phyloP scores from a whole-genome alignment of 1,284 basidiomycete genomes.

The Cystobasidiaceae sp. region DNA sequence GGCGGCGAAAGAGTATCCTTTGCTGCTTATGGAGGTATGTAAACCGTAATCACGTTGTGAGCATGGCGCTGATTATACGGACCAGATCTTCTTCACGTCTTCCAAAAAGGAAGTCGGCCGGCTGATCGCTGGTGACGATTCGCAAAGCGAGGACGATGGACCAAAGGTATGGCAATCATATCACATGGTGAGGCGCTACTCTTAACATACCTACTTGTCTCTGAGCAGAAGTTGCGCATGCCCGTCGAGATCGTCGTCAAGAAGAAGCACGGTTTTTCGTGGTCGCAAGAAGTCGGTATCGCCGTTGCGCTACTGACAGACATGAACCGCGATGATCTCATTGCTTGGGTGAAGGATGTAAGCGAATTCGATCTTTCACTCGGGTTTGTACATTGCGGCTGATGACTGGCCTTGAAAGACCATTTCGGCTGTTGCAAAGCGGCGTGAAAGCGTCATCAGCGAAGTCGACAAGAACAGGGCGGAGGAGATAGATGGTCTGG shows the following conservation, averaged over 20 bases:
- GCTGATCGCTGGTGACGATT: slow-evolving; percentile 45
- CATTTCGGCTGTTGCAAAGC: background rate
- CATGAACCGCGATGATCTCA: slow-evolving; percentile 57
- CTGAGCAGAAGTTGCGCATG: slow-evolving; percentile 21
- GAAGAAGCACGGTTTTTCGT: slow-evolving; percentile 80
- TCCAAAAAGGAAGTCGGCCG: background rate
- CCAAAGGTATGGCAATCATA: slow-evolving; percentile 44
- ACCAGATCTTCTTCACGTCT: slow-evolving; percentile 25
- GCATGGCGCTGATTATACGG: slow-evolving; percentile 7
- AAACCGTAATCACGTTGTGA: background rate
- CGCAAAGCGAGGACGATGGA: slow-evolving; percentile 50
- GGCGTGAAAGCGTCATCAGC: slow-evolving; percentile 13
- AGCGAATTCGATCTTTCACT: slow-evolving; percentile 39
- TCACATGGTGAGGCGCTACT: slow-evolving; percentile 49
- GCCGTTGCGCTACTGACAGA: slow-evolving; percentile 69
- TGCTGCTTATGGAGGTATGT: slow-evolving; percentile 72
- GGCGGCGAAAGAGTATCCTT: slow-evolving; percentile 67
- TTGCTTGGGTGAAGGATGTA: slow-evolving; percentile 76
- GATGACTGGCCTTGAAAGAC: background rate
- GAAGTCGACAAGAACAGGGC: slow-evolving; percentile 13
- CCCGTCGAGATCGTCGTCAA: slow-evolving; percentile 57
- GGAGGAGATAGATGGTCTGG: slow-evolving; percentile 9
- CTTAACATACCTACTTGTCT: slow-evolving; percentile 42
- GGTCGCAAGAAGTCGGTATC: slow-evolving; percentile 83
- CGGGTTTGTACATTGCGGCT: background rate